These are phyloP conservation scores for Diaporthe aspalathi DNA, from an alignment of 2,329 filamentous ascomycete genomes.

Conservation along the genomic window DNA sequence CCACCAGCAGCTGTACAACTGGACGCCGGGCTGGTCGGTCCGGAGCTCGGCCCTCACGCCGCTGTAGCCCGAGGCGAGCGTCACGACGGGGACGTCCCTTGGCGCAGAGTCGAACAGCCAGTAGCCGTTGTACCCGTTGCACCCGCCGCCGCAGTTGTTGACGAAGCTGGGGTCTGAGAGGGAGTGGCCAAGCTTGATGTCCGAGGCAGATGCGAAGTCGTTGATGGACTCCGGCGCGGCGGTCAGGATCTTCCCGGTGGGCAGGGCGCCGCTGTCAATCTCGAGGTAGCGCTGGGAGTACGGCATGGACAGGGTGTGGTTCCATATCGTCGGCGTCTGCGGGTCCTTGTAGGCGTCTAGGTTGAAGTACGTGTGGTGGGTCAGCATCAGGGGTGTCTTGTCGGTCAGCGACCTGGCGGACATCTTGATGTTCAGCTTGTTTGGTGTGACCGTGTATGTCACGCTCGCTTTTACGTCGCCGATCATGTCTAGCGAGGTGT, in stretches of 20 bases:
- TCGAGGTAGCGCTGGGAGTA: conserved; percentile 70
- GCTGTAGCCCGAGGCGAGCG: conserved; percentile 69
- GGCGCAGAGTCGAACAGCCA: conserved; percentile 58
- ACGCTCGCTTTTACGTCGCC: conserved; percentile 70
- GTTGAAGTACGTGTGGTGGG: conserved; percentile 77
- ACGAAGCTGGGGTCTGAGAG: conserved; percentile 64
- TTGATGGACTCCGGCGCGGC: conserved; percentile 68
- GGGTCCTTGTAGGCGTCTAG: conserved; percentile 73
- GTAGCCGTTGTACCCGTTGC: conserved; percentile 78
- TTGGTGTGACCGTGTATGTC: conserved; percentile 69
- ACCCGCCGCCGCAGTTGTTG: conserved; percentile 74
- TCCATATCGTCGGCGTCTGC: conserved; percentile 64
- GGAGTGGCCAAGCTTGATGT: conserved; percentile 70
- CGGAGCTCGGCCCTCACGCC: conserved; percentile 78
- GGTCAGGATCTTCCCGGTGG: conserved; percentile 70
- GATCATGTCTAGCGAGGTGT: conserved; percentile 70
- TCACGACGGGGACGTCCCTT: conserved; percentile 57
- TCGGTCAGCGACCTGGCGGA: conserved; percentile 64
- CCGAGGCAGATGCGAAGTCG: conserved; percentile 73
- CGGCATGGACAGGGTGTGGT: conserved; percentile 72
- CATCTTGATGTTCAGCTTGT: conserved; percentile 71
- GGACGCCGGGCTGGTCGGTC: conserved; percentile 77
- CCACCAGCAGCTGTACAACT: conserved; percentile 77
- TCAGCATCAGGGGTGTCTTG: conserved; percentile 69
- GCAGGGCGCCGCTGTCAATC: conserved; percentile 66